Conservation (phyloP, 139 green algal species). For the Closterium sp. region DNA sequence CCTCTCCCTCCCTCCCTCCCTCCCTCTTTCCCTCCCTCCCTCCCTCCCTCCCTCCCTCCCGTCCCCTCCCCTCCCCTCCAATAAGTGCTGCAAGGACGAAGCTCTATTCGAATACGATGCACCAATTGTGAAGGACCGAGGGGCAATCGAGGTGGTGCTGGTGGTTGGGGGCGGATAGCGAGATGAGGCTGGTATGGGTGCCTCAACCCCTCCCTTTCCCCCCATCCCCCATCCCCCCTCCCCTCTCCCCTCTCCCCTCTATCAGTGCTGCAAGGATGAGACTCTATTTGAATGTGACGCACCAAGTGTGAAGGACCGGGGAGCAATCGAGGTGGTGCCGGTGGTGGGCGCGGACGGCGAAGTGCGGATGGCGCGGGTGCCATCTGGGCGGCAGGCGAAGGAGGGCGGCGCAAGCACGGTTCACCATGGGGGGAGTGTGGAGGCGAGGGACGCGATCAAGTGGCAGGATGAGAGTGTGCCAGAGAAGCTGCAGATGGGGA, state of each 20-base stretch:
- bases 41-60: no score
- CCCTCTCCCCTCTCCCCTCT: not conserved
- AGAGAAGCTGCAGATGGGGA: conserved; percentile 37
- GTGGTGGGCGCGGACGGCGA: conserved; percentile 34
- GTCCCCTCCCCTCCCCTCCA: no score
- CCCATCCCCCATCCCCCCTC: not conserved
- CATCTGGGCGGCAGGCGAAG: not conserved
- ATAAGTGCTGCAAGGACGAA: conserved; percentile 36
- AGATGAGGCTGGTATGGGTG: not conserved
- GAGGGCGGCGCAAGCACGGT: not conserved
- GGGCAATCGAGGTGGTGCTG: conserved; percentile 6
- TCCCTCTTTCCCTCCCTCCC: not conserved
- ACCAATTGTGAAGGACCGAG: conserved; percentile 9
- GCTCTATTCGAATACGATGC: conserved; percentile 27
- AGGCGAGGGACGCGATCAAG: conserved; percentile 23
- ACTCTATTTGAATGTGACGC: conserved; percentile 40
- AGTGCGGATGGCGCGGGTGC: conserved; percentile 36
- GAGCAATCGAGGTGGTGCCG: conserved; percentile 14
- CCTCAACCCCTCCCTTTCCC: not conserved
- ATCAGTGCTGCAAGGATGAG: conserved; percentile 38
- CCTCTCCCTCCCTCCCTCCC: not conserved
- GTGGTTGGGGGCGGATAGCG: conserved; percentile 23
- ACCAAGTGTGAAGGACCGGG: conserved; percentile 14
- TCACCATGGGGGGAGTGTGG: not conserved
- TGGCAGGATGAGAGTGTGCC: conserved; percentile 45